Evolutionary conservation across 2,329 filamentous ascomycete genomes (phyloP), one percentile per base, ranked within the genome.

Genomic region (Calonectria pseudoturangicola): DNA sequence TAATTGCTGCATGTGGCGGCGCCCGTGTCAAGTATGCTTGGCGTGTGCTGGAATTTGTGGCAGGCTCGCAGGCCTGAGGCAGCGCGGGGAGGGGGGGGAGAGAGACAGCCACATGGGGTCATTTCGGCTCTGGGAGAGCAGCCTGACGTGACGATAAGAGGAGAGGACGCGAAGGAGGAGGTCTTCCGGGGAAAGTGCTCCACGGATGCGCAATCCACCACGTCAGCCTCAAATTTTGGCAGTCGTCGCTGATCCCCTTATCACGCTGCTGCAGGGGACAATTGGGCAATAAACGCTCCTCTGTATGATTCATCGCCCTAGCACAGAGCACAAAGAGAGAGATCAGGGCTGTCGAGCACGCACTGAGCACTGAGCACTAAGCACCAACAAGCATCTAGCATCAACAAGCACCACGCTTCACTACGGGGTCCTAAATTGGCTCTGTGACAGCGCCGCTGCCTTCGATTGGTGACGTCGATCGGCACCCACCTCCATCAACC

Each of bases 401-500:
- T 27, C 30, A 47, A 2, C 8, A 28, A 51, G 48, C 48, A 51
- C 48, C 48, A 45, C n/a, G 16, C 41, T 6, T 21, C 21, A 21
- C 21, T 33, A 28, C 48, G 21, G 33, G 33, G 39, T 39, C 21
- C 25, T 30, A 60, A 41, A 39, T 36, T n/a, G 30, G 54, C 39
- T 60, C 33, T 41, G 66, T 63, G 56, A 68, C 45, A 62, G 30
- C 30, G 25, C 25, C 66, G 33, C 36, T 43, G 12, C 43, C 56
- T 47, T 45, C 27, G 7, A 30, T 50, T 36, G 56, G 66, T 62
- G 66, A 68, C 66, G 66, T 68, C 65, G 65, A 58, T 18, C 18
- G 41, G 21, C 33, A 21, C n/a, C 54, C 54, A 28, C 54, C 54
- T 27, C 8, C n/a, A 21, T 39, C 54, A 39, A 54, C 33, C 54